These are phyloP conservation scores for Talaromyces thailandensis DNA, from an alignment of 495 filamentous ascomycete genomes.

Conservation along the genomic window DNA sequence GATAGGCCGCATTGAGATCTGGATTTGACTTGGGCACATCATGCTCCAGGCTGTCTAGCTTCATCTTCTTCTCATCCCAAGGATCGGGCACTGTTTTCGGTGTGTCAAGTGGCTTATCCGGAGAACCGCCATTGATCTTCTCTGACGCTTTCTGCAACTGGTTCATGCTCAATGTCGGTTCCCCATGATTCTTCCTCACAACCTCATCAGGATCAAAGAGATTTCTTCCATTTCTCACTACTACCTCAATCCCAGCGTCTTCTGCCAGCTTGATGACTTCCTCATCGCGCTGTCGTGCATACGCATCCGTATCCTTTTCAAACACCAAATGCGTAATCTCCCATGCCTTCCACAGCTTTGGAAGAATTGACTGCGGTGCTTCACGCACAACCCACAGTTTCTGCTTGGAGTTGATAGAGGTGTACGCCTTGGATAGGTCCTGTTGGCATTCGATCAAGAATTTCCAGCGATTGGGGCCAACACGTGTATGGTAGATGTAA, in stretches of 20 bases:
- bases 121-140: constrained; percentile 36
- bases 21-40: constrained; percentile 27
- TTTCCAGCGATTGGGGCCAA: constrained; percentile 58
- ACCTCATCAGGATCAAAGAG: constrained; percentile 61
- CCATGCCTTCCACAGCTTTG: constrained; percentile 61
- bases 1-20: constrained; percentile 47
- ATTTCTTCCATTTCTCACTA: constrained; percentile 49
- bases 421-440: constrained; percentile 52
- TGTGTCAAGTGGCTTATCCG: constrained; percentile 44
- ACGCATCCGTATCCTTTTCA: constrained; percentile 65
- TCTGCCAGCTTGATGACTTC: constrained; percentile 44
- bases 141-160: constrained; percentile 46
- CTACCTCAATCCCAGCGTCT: constrained; percentile 53
- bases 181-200: constrained; percentile 50
- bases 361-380: constrained; percentile 55
- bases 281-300: constrained; percentile 51
- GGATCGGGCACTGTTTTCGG: constrained; percentile 50
- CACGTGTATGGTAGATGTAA: constrained; percentile 59
- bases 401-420: constrained; percentile 50
- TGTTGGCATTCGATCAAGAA: constrained; percentile 60
- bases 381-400: constrained; percentile 60
- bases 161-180: constrained; percentile 60
- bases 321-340: constrained; percentile 62
- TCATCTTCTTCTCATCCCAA: constrained; percentile 35
- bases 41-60: constrained; percentile 41